Base-by-base conservation (phyloP, 2,329 filamentous ascomycete genomes). In the Penicillium sp. region DNA sequence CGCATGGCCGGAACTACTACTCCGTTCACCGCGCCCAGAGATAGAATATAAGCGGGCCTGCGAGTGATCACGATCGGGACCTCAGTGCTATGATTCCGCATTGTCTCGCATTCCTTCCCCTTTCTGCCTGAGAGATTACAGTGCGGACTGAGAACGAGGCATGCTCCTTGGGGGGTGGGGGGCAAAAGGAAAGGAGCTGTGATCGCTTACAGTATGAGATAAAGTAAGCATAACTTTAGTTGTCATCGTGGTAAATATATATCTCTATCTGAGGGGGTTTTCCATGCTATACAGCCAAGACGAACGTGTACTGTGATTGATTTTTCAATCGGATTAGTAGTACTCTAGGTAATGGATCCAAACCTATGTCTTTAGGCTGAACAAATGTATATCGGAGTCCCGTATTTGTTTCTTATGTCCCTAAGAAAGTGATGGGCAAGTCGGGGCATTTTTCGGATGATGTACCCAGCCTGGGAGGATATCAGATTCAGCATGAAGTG, bases 1-100 rank as follows among this genome's bases (percentile, higher is more conserved):
- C 65, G 59, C 64, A 63, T 48, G 43, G 58, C 57, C 62, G 63
- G 65, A 52, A 61, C 58, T 57, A 58, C 25, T 48, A 48, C 14
- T 54, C 57, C 55, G 51, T 30, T 28, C 26, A 56, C 57, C 55
- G 51, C 43, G 33, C 26, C 40, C 43, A 37, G 10, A 33, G 42
- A 38, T 14, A 22, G 19, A 22, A 22, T 22, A 22, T n/a, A 58
- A 61, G 55, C 38, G 54, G 28, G 49, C 28, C 14, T 37, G n/a
- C 28, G 6, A 10, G n/a, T 42, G 55, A 59, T 60, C 58, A 30
- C 25, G 33, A 58, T 61, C 57, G n/a, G 25, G 56, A 26, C 25
- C 40, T 30, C 48, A 42, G 10, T 59, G 0, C n/a, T 30, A 52
- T 61, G 56, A 60, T 57, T 60, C 45, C 38, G 51, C 46, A 45